Conservation (phyloP, 2,329 filamentous ascomycete species). For the Fusarium buxicola region DNA sequence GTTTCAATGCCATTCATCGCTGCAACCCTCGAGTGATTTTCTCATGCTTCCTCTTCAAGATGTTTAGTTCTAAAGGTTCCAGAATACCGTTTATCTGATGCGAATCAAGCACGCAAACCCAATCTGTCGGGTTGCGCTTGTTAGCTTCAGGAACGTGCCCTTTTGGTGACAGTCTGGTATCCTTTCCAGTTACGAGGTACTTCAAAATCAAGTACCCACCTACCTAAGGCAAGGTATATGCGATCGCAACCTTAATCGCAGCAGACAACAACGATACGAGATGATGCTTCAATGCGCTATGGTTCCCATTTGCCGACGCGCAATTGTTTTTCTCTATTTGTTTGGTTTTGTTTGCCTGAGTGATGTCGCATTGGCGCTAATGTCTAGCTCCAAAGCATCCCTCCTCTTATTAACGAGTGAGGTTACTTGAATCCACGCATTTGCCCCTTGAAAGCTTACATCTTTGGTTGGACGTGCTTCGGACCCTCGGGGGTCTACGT, state of each 20-base stretch:
- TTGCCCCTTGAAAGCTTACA: conserved; percentile 4
- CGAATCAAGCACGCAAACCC: conserved; percentile 2
- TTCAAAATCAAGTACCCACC: neutral
- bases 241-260: neutral
- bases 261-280: neutral
- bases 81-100: neutral
- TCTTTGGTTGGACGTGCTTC: neutral
- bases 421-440: conserved; percentile 15
- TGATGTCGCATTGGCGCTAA: conserved; percentile 18
- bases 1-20: neutral
- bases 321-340: conserved; percentile 11
- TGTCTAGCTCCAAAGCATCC: conserved; percentile 12
- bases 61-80: neutral
- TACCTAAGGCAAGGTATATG: neutral
- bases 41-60: too few species aligned
- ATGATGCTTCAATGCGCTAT: neutral
- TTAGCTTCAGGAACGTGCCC: conserved; percentile 2
- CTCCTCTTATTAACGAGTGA: conserved; percentile 12
- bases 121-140: conserved; percentile 5
- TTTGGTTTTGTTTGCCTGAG: conserved; percentile 22
- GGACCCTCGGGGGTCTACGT: neutral
- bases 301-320: neutral
- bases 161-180: neutral
- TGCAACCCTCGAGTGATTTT: too few species aligned
- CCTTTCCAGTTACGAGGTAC: conserved; percentile 2